Evolutionary conservation across 805 yeast genomes (phyloP).

Genomic region (Cyberlindnera maritima): DNA sequence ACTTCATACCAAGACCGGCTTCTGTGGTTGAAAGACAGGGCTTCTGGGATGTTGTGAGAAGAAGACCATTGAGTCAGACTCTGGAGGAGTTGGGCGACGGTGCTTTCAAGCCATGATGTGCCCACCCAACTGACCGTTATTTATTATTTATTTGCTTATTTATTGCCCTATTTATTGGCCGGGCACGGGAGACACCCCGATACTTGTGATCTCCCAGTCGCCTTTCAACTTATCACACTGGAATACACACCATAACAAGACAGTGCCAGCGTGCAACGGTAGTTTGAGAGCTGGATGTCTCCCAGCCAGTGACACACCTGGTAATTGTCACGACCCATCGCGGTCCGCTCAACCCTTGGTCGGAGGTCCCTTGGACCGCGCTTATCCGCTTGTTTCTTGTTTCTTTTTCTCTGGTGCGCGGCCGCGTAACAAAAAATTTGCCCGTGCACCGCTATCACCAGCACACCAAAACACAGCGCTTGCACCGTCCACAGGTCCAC

Average conservation of each 20-base stretch:
- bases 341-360: no score
- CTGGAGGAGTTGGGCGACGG: constrained; percentile 63
- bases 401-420: constrained; percentile 7
- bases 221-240: no score
- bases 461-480: background rate
- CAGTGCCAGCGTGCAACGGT: no score
- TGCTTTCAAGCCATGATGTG: constrained; percentile 24
- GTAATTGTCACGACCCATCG: constrained; percentile 6
- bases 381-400: constrained; percentile 2
- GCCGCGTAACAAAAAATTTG: constrained; percentile 13
- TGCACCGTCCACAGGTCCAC: background rate
- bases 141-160: constrained; percentile 9
- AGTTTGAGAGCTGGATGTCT: no score
- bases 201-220: background rate
- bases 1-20: constrained; percentile 25
- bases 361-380: no score
- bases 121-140: constrained; percentile 1
- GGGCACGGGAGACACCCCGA: no score
- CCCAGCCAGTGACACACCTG: background rate
- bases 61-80: constrained; percentile 81
- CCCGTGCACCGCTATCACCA: constrained; percentile 12
- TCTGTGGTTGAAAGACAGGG: constrained; percentile 42
- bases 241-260: background rate
- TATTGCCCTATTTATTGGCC: constrained; percentile 1
- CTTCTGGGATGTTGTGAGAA: constrained; percentile 77